Evolutionary conservation across 2,329 filamentous ascomycete genomes (phyloP), one percentile per base, ranked within the genome.

Genomic region (Dactylonectria macrodidyma): DNA sequence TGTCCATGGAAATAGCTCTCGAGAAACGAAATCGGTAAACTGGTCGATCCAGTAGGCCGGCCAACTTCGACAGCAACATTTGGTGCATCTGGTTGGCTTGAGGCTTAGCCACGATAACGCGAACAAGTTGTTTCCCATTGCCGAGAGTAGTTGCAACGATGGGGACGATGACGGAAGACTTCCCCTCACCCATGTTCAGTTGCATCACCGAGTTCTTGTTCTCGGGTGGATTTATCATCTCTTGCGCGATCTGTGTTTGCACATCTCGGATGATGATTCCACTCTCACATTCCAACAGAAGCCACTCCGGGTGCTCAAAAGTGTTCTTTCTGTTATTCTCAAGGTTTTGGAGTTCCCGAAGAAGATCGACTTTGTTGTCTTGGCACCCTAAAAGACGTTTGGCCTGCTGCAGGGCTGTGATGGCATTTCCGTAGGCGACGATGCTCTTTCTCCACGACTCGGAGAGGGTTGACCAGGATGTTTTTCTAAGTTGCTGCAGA

Each of bases 181-280:
- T 93, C 0, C 91, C 91, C 73, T 92, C 87, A 0, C 91, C 91
- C 91, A 93, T 93, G 69, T 92, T 92, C 2, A 93, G 77, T 72
- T 93, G 90, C 81, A 92, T 86, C 0, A 90, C 85, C 0, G 84
- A 77, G 70, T 90, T 92, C 0, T 75, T 33, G 0, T 73, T 76
- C 0, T 74, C 74, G 0, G 75, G 71, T 0, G 85, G 84, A 0
- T 72, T 58, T 2, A 84, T 86, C 87, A 94, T 93, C 22, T 85
- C 75, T 0, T 64, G 51, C 0, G 91, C 88, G 57, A 94, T 89
- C 2, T 86, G 75, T 3, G 86, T 82, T 73, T 94, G 91, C 0
- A 88, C 85, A 0, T 82, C 74, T 0, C 92, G 86, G 9, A 94
- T 89, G 9, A 90, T 73, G 2, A 94, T 82, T 1, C 86, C 84